These are phyloP conservation scores for Jacaranda mimosifolia DNA, from an alignment of 257 asterid genomes.

Conservation along the genomic window DNA sequence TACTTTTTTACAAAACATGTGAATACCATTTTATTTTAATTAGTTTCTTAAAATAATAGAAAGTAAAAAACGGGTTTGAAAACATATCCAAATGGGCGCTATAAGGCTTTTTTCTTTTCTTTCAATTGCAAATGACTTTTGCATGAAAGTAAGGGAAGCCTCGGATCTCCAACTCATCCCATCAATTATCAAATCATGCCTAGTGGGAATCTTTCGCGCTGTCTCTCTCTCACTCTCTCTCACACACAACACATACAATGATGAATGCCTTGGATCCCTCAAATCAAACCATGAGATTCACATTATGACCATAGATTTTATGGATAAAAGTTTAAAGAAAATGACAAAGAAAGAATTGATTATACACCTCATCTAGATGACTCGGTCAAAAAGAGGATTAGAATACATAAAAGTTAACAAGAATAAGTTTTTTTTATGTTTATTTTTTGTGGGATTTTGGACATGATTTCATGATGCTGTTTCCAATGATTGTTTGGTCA, in stretches of 20 bases:
- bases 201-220: conserved; percentile 37
- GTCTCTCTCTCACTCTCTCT: conserved; percentile 27
- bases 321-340: conserved; percentile 32
- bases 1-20: too few species aligned
- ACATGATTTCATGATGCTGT: conserved; percentile 46
- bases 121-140: conserved; percentile 54
- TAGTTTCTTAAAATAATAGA: too few species aligned
- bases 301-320: conserved; percentile 40
- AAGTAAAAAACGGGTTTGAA: too few species aligned
- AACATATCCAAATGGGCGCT: too few species aligned
- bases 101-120: conserved; percentile 52
- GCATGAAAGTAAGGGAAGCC: conserved; percentile 89
- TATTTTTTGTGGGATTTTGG: conserved; percentile 34
- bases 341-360: conserved; percentile 3
- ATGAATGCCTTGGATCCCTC: conserved; percentile 85
- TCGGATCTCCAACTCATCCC: conserved; percentile 71
- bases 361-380: conserved; percentile 43
- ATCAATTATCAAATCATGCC: not conserved
- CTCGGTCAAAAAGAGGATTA: conserved; percentile 61
- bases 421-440: conserved; percentile 37
- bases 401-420: conserved; percentile 53
- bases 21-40: too few species aligned
- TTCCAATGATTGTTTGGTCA: conserved; percentile 63
- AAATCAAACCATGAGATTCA: conserved; percentile 55
- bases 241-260: conserved; percentile 18